Percentiles rank a stretch among this genome's conserved stretches.
phyloP scores from a whole-genome alignment of 495 filamentous ascomycete species.

The Tuber umbilicatum region DNA sequence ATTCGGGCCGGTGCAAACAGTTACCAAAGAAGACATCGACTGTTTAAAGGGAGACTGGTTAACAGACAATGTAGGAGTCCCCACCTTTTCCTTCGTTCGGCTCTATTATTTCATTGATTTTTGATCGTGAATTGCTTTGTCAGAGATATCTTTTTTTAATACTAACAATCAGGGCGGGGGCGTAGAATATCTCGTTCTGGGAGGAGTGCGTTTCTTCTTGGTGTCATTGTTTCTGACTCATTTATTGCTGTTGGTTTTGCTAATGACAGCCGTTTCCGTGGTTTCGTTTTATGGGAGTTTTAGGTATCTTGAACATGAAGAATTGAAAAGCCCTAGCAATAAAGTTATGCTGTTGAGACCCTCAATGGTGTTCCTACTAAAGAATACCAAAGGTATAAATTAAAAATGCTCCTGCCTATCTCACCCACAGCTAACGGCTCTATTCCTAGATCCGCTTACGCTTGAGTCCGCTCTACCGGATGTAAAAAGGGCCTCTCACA shows the following conservation, averaged over 20 bases:
- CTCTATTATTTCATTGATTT: neutral
- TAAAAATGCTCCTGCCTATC: neutral
- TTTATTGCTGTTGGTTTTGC: conserved; percentile 10
- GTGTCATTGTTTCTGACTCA: conserved; percentile 7
- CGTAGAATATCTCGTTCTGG: conserved; percentile 90
- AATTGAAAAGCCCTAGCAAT: conserved; percentile 64
- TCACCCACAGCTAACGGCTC: conserved; percentile 7
- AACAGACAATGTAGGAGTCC: conserved; percentile 78
- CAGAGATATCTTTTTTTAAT: neutral
- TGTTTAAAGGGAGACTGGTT: conserved; percentile 89
- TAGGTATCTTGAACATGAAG: conserved; percentile 85
- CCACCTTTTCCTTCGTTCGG: conserved; percentile 2
- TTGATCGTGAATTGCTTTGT: neutral
- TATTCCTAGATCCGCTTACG: conserved; percentile 56
- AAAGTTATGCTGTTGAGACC: conserved; percentile 88
- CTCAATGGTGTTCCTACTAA: conserved; percentile 87
- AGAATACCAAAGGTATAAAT: conserved; percentile 54
- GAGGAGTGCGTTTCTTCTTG: conserved; percentile 64
- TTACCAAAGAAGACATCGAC: conserved; percentile 78
- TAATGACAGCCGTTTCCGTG: conserved; percentile 12
- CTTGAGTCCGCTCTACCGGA: conserved; percentile 71
- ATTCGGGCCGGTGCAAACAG: conserved; percentile 47
- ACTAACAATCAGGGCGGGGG: conserved; percentile 10
- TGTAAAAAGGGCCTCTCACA: conserved; percentile 76
- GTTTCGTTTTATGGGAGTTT: conserved; percentile 7